Evolutionary conservation across 176 grass and related monocot species (phyloP).

Genomic region (Zizania latifolia): DNA sequence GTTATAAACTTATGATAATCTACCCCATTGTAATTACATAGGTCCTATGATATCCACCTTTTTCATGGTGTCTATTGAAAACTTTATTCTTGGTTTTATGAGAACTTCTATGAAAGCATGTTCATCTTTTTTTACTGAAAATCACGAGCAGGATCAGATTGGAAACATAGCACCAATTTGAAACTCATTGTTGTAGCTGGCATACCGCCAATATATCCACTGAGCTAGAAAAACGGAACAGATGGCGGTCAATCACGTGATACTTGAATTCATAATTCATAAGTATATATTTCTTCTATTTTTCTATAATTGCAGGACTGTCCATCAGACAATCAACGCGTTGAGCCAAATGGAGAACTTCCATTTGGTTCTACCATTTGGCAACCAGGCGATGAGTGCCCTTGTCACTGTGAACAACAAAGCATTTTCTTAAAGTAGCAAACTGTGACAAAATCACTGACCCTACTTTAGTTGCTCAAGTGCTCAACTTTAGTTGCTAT

Average conservation of each 20-base stretch:
- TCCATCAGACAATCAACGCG: not conserved
- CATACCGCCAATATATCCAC: not conserved
- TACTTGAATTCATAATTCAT: not conserved
- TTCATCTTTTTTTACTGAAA: not conserved
- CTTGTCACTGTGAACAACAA: not conserved
- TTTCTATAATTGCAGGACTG: not conserved
- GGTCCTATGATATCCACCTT: not conserved
- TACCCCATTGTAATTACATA: not conserved
- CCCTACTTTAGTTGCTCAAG: not conserved
- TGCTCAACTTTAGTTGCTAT: slow-evolving; percentile 1
- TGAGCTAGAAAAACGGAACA: not conserved
- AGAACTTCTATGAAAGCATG: too few relatives aligned
- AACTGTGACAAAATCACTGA: not conserved
- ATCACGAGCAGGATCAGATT: not conserved
- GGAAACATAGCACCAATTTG: not conserved
- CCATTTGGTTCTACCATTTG: not conserved
- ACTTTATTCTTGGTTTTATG: too few relatives aligned
- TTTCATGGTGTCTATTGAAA: not conserved
- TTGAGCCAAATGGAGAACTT: not conserved
- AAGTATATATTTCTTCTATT: not conserved
- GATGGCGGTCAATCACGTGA: not conserved
- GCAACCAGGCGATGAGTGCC: not conserved
- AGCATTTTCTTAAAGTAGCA: not conserved
- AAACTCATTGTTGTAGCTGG: not conserved
- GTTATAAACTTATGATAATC: not conserved